A percentile compares a stretch with the other conserved stretches of the same genome.
Evolutionary conservation across 2,329 filamentous ascomycete species (phyloP).

Genomic region (Scedosporium apiospermum): DNA sequence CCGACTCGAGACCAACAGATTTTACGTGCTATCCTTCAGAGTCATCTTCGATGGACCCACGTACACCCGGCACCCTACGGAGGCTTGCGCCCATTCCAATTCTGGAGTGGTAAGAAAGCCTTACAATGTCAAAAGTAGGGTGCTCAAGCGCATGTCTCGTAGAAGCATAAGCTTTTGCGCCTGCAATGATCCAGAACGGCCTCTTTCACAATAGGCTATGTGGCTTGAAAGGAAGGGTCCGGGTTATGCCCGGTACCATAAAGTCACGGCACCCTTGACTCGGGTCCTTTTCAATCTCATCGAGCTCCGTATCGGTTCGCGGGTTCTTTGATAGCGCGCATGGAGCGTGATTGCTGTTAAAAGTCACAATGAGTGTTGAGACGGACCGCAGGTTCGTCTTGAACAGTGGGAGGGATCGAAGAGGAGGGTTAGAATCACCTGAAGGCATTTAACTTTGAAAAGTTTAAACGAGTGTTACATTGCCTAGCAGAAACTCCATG

Average conservation of each 20-base stretch:
- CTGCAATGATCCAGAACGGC: slow-evolving; percentile 22
- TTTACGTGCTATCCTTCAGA: not conserved
- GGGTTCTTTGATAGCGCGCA: slow-evolving; percentile 14
- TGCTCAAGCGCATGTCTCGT: slow-evolving; percentile 21
- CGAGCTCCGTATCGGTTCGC: slow-evolving; percentile 26
- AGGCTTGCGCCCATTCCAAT: slow-evolving; percentile 20
- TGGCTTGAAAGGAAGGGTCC: slow-evolving; percentile 14
- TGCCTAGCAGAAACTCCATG: no score
- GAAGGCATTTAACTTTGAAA: no score
- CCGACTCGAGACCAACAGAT: slow-evolving; percentile 26
- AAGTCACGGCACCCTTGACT: slow-evolving; percentile 34
- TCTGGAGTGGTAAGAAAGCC: slow-evolving; percentile 29
- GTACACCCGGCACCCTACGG: not conserved
- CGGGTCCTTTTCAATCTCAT: slow-evolving; percentile 27
- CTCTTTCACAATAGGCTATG: slow-evolving; percentile 21
- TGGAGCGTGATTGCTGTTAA: slow-evolving; percentile 10
- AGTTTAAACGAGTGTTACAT: no score
- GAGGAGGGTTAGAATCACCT: no score
- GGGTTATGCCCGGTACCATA: slow-evolving; percentile 27
- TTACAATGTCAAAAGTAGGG: slow-evolving; percentile 17
- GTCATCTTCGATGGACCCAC: slow-evolving; percentile 2
- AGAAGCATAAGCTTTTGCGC: slow-evolving; percentile 23
- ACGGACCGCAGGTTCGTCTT: no score
- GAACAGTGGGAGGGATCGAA: no score
- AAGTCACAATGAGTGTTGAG: no score